A percentile compares a stretch with the other conserved stretches of the same genome.
These are phyloP conservation scores for Caryopteris hybrid DNA, from an alignment of 305 asterid genomes.

Conservation along the genomic window DNA sequence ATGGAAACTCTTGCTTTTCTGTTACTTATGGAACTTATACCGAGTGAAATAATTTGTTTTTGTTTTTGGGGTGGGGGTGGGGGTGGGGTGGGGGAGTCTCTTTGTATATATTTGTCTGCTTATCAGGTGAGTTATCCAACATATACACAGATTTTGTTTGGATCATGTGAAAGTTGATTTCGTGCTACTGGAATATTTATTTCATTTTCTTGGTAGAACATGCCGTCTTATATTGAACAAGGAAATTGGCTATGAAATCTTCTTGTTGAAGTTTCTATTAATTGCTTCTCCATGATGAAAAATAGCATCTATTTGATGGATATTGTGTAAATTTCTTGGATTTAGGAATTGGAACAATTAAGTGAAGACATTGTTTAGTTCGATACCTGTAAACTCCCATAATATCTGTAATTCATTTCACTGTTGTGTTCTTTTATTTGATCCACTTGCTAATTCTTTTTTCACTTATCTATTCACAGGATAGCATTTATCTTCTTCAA, in stretches of 20 bases:
- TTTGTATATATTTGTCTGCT: not conserved
- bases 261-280: not conserved
- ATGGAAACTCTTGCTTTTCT: not conserved
- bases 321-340: not conserved
- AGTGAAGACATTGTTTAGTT: not conserved
- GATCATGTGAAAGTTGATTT: not conserved
- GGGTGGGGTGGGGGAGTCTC: not conserved
- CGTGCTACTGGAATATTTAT: not conserved
- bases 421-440: not conserved
- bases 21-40: not conserved
- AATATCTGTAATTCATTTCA: not conserved
- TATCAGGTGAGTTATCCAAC: not conserved
- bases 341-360: not conserved
- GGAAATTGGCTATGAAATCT: not conserved
- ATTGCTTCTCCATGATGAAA: not conserved
- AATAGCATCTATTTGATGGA: not conserved
- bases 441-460: not conserved
- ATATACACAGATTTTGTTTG: not conserved
- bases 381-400: not conserved
- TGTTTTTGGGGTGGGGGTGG: not conserved
- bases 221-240: not conserved
- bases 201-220: not conserved
- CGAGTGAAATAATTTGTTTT: not conserved
- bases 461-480: conserved; percentile 30
- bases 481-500: conserved; percentile 61